A percentile compares a stretch with the other conserved stretches of the same genome.
Conservation (phyloP, 2,329 filamentous ascomycete species). For the Calonectria naviculata region DNA sequence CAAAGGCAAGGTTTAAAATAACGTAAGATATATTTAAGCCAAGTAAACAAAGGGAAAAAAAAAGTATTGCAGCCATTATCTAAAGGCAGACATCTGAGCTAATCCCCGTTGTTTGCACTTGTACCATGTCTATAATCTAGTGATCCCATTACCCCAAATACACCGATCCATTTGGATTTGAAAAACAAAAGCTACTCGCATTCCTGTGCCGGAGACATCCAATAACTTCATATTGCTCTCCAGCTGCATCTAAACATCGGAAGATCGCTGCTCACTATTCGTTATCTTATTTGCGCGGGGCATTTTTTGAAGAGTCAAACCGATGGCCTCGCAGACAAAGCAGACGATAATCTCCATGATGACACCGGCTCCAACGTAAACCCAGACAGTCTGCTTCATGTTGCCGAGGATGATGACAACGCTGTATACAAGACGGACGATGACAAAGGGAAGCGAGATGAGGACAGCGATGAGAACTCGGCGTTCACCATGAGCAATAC, state of each 20-base stretch:
- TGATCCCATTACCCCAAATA: background rate
- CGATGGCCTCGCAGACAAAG: constrained; percentile 43
- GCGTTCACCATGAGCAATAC: constrained; percentile 61
- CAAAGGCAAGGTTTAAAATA: too few species aligned
- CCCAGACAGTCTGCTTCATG: constrained; percentile 41
- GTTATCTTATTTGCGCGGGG: constrained; percentile 20
- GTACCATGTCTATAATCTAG: background rate
- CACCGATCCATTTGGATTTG: background rate
- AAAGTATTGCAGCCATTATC: too few species aligned
- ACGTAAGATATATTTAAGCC: too few species aligned
- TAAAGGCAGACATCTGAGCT: too few species aligned
- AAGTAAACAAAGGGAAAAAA: too few species aligned
- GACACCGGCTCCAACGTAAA: constrained; percentile 45
- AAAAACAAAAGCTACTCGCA: background rate
- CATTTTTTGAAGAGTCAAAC: constrained; percentile 43
- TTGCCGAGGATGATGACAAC: constrained; percentile 42
- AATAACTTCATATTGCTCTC: background rate
- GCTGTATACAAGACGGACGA: constrained; percentile 46
- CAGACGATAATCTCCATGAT: constrained; percentile 48
- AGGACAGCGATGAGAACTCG: constrained; percentile 60
- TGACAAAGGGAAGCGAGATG: constrained; percentile 47
- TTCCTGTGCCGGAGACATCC: background rate
- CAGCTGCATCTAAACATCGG: constrained; percentile 11
- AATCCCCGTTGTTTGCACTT: background rate
- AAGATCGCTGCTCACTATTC: constrained; percentile 15